Evolutionary conservation across 2,329 filamentous ascomycete species (phyloP).

Genomic region (Alternaria angustiovoidea): DNA sequence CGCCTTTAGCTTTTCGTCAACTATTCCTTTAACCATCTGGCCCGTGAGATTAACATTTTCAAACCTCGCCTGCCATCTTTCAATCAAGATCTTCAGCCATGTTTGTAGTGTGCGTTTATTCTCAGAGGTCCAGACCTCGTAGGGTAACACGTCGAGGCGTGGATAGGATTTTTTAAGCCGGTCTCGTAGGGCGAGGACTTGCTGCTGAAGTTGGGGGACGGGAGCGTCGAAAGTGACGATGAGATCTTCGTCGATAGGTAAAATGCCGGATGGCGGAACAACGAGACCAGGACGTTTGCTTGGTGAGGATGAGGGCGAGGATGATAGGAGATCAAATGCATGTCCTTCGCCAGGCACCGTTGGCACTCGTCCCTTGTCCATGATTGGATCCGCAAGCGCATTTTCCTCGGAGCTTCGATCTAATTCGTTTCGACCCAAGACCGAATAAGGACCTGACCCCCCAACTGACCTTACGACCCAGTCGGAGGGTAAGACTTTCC

Average conservation of each 20-base stretch:
- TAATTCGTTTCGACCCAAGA: neutral
- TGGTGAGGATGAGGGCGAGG: neutral
- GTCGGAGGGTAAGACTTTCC: too few relatives aligned
- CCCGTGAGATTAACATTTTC: constrained; percentile 16
- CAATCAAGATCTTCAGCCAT: constrained; percentile 39
- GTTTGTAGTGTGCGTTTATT: constrained; percentile 31
- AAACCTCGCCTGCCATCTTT: constrained; percentile 34
- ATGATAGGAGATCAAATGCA: too few relatives aligned
- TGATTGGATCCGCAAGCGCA: neutral
- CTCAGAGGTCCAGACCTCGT: constrained; percentile 32
- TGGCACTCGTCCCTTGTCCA: neutral
- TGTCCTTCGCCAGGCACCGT: neutral
- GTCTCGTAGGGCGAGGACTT: constrained; percentile 28
- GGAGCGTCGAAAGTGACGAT: constrained; percentile 27
- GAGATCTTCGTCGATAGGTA: constrained; percentile 30
- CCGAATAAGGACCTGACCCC: neutral
- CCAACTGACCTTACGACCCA: neutral
- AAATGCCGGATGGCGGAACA: constrained; percentile 15
- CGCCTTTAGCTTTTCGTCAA: constrained; percentile 21
- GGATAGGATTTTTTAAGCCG: constrained; percentile 36
- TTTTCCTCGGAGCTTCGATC: neutral
- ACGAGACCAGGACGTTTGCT: constrained; percentile 20
- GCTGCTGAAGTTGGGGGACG: constrained; percentile 27
- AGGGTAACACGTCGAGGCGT: constrained; percentile 36
- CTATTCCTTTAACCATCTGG: neutral